Percentiles rank a stretch among this genome's conserved stretches.
Conservation (phyloP, 2,329 filamentous ascomycete species). For the Nectriaceae sp. region DNA sequence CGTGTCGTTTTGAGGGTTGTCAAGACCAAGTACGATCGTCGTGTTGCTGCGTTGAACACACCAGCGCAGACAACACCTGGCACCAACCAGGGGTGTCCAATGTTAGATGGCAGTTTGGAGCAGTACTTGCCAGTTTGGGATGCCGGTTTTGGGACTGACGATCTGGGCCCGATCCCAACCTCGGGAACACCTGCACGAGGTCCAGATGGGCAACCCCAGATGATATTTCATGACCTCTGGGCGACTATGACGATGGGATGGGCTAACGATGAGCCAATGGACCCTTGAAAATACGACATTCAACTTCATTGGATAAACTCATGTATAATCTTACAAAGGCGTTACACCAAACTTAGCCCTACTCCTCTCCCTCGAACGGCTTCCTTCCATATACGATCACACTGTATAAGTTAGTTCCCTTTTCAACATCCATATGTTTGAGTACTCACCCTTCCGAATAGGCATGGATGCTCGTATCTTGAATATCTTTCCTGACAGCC, state of each 20-base stretch:
- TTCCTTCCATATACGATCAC: not conserved
- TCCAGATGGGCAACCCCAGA: conserved; percentile 20
- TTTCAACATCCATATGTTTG: not conserved
- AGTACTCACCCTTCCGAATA: not conserved
- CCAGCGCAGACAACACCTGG: conserved; percentile 18
- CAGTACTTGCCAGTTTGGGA: conserved; percentile 49
- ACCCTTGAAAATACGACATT: no score
- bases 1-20: conserved; percentile 49
- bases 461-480: not conserved
- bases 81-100: conserved; percentile 48
- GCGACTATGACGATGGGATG: conserved; percentile 51
- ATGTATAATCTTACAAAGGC: not conserved
- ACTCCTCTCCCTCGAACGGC: not conserved
- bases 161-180: conserved; percentile 5
- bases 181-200: no score
- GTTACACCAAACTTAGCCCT: not conserved
- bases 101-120: conserved; percentile 54
- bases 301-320: not conserved
- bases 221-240: conserved; percentile 47
- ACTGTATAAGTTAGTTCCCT: not conserved
- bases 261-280: conserved; percentile 29
- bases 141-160: conserved; percentile 31
- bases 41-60: conserved; percentile 37
- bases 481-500: not conserved
- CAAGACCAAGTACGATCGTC: conserved; percentile 46